phyloP scores from a whole-genome alignment of 805 yeast species.

The Zygoascus flipseniorum region DNA sequence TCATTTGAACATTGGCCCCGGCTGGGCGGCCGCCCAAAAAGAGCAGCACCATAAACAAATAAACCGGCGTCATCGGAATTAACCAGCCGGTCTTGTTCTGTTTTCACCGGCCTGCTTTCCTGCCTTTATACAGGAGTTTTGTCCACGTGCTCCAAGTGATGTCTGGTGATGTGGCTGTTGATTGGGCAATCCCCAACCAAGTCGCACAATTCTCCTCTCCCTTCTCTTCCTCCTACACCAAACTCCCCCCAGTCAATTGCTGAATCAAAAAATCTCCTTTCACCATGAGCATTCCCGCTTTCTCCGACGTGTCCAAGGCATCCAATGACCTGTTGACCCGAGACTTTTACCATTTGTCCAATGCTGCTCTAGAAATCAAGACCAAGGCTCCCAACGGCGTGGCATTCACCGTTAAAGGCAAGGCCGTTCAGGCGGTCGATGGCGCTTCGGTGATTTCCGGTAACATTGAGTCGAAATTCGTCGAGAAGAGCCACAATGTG shows the following conservation, averaged over 20 bases:
- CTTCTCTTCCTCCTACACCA: not conserved
- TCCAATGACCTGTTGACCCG: constrained; percentile 81
- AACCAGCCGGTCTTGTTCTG: too few relatives aligned
- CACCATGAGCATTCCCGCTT: constrained; percentile 75
- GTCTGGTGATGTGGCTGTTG: not conserved
- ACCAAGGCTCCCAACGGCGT: constrained; percentile 96
- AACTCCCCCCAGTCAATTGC: not conserved
- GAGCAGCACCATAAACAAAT: too few relatives aligned
- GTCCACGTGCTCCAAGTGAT: not conserved
- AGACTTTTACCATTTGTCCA: constrained; percentile 89
- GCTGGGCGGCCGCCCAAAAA: too few relatives aligned
- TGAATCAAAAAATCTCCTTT: not conserved
- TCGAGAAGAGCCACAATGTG: constrained; percentile 87
- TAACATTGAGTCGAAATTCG: constrained; percentile 81
- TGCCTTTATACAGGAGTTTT: too few relatives aligned
- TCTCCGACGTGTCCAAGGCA: constrained; percentile 87
- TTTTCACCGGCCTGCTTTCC: too few relatives aligned
- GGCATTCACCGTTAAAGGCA: constrained; percentile 88
- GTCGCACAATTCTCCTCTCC: not conserved
- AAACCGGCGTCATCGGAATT: too few relatives aligned
- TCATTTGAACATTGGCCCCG: too few relatives aligned
- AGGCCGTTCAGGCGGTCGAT: constrained; percentile 58
- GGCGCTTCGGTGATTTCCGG: constrained; percentile 66
- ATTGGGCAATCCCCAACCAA: not conserved
- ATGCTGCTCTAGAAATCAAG: constrained; percentile 82